Conservation (phyloP, 2,329 filamentous ascomycete species). For the Cladophialophora chaetospira region DNA sequence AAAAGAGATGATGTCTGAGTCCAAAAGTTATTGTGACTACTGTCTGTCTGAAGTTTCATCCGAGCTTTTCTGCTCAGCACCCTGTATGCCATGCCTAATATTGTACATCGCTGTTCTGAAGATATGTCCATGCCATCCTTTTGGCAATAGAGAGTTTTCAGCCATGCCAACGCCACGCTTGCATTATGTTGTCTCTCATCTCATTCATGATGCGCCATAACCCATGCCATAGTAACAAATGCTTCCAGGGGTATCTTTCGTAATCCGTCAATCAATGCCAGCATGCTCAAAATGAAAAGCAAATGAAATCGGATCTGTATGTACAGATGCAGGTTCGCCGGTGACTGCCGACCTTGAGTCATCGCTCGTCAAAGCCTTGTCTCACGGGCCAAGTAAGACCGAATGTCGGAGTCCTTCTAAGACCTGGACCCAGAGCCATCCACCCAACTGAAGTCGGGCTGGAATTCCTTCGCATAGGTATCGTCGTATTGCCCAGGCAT, state of each 20-base stretch:
- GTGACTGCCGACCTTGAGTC: not conserved
- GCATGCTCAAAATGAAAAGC: not conserved
- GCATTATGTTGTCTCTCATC: not conserved
- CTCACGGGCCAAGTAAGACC: not conserved
- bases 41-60: no score
- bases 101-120: no score
- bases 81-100: no score
- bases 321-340: not conserved
- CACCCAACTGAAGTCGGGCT: not conserved
- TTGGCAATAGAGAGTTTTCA: no score
- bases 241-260: constrained; percentile 1
- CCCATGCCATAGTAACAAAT: not conserved
- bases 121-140: no score
- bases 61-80: no score
- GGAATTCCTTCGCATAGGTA: constrained; percentile 13
- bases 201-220: not conserved
- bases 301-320: not conserved
- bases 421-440: not conserved
- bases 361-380: not conserved
- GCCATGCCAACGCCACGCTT: not conserved
- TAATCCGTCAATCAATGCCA: not conserved
- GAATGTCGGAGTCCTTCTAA: not conserved
- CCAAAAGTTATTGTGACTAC: no score
- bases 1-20: no score
- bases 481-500: constrained; percentile 10